Evolutionary conservation across 495 filamentous ascomycete genomes (phyloP), one percentile per base, ranked within the genome.

Genomic region (Penicillium samsonianum): DNA sequence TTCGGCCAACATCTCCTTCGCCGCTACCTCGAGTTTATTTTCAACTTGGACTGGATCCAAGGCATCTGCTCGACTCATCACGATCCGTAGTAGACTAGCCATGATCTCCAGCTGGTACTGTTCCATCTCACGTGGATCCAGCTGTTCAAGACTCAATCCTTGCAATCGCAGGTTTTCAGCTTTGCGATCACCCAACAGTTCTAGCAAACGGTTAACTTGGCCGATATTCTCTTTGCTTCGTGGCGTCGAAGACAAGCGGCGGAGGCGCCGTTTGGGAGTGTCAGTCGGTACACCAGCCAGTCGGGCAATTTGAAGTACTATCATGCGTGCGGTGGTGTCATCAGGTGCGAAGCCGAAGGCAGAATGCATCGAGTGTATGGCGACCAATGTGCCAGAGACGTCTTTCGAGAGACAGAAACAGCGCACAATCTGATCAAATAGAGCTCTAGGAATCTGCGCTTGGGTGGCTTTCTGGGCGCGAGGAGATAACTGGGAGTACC

Each of bases 321-420:
- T 73, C 53, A 77, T 72, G 20, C 78, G 80, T 17, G 73, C 76
- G 11, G 81, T 86, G 8, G 65, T 62, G 11, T 78, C 68, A 55
- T 77, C 75, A 0, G 84, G 84, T 40, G 71, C 72, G 61, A 83
- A 83, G 20, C 73, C 73, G 58, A 90, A 87, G 1, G 73, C 54
- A 19, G 77, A 65, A 52, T 68, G 73, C 72, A 90, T 73, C 1
- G 79, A 75, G 46, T 81, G 79, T 1, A 86, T 74, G 3, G 86
- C 84, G 19, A 89, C 76, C 16, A 90, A 74, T 22, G 83, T 82
- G 43, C 87, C 88, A 3, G 69, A 58, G n/a, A 84, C 65, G 59
- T 87, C 84, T 38, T 75, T 68, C 1, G 72, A 73, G 2, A 81
- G 65, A 55, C 80, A 79, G 65, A 86, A 82, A 62, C 78, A 79